A percentile compares a stretch with the other conserved stretches of the same genome.
Evolutionary conservation across 1,284 basidiomycete genomes (phyloP).

Genomic region (Microbotryum saponariae): DNA sequence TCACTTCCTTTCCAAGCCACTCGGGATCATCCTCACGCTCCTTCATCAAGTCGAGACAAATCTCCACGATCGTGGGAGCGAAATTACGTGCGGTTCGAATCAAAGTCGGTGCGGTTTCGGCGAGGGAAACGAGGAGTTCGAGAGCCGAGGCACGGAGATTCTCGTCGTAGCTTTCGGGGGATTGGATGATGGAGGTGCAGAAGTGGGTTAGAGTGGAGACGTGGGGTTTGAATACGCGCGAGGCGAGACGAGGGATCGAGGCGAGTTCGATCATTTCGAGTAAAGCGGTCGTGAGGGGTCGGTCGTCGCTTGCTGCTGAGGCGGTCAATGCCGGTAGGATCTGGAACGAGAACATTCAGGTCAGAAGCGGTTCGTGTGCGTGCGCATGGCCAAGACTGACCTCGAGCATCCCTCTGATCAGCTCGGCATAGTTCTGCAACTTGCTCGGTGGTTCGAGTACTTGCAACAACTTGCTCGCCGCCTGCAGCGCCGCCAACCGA

Average conservation of each 20-base stretch:
- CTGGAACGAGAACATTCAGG: background rate
- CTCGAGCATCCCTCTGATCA: constrained; percentile 8
- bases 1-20: constrained; percentile 1
- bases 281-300: constrained; percentile 2
- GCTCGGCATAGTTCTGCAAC: background rate
- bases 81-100: background rate
- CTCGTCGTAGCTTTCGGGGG: constrained; percentile 4
- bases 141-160: constrained; percentile 2
- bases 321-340: constrained; percentile 3
- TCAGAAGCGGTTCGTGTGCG: background rate
- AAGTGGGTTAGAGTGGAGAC: constrained; percentile 2
- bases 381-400: background rate
- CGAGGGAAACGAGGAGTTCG: constrained; percentile 8
- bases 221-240: constrained; percentile 12
- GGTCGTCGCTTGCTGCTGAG: constrained; percentile 1
- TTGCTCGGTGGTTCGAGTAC: background rate
- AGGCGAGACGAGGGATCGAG: constrained; percentile 5
- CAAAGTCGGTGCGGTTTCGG: constrained; percentile 11
- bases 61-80: constrained; percentile 1
- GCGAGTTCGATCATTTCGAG: constrained; percentile 11
- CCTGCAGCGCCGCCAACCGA: no score
- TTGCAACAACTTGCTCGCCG: no score
- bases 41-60: constrained; percentile 6
- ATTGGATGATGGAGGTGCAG: constrained; percentile 4
- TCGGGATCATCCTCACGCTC: constrained; percentile 9